These are phyloP conservation scores for Trichophyton rubrum DNA, from an alignment of 2,329 filamentous ascomycete species.

Conservation along the genomic window DNA sequence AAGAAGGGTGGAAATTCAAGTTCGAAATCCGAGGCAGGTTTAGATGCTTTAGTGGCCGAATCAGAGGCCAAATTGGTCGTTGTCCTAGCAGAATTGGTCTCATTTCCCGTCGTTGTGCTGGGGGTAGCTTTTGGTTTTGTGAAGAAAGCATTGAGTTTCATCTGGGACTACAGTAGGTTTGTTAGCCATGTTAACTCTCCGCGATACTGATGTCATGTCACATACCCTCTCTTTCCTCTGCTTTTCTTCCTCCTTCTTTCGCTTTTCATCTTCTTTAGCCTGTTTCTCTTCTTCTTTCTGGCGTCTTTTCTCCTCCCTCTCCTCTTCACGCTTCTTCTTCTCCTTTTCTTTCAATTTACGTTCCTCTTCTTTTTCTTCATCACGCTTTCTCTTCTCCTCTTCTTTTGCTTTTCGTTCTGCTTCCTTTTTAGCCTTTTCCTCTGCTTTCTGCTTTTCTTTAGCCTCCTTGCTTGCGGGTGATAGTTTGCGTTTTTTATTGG, in stretches of 20 bases:
- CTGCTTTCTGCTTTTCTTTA: slow-evolving; percentile 21
- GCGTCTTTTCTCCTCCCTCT: slow-evolving; percentile 34
- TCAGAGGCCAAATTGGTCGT: slow-evolving; percentile 11
- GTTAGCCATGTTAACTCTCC: slow-evolving; percentile 21
- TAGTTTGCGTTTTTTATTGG: slow-evolving; percentile 24
- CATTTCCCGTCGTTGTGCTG: not conserved
- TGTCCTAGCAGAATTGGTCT: slow-evolving; percentile 7
- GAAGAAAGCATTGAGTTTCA: slow-evolving; percentile 41
- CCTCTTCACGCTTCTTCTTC: slow-evolving; percentile 32
- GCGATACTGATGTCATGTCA: slow-evolving; percentile 33
- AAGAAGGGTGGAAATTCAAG: slow-evolving; percentile 72
- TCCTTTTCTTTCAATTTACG: slow-evolving; percentile 34
- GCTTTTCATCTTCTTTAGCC: slow-evolving; percentile 27
- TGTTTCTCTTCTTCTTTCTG: slow-evolving; percentile 38
- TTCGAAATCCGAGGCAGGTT: slow-evolving; percentile 45
- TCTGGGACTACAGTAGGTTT: slow-evolving; percentile 33
- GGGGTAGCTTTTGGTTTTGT: slow-evolving; percentile 25
- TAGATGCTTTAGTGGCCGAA: slow-evolving; percentile 13
- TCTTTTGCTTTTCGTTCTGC: slow-evolving; percentile 35
- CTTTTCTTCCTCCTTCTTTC: slow-evolving; percentile 20
- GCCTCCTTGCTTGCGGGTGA: slow-evolving; percentile 22
- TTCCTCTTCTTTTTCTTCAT: slow-evolving; percentile 36
- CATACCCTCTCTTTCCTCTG: slow-evolving; percentile 21
- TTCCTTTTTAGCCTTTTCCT: slow-evolving; percentile 23
- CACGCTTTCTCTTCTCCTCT: slow-evolving; percentile 35